A percentile compares a stretch with the other conserved stretches of the same genome.
These are phyloP conservation scores for Mortierella sp. DNA, from an alignment of 371 early-diverging fungal genomes.

Conservation along the genomic window DNA sequence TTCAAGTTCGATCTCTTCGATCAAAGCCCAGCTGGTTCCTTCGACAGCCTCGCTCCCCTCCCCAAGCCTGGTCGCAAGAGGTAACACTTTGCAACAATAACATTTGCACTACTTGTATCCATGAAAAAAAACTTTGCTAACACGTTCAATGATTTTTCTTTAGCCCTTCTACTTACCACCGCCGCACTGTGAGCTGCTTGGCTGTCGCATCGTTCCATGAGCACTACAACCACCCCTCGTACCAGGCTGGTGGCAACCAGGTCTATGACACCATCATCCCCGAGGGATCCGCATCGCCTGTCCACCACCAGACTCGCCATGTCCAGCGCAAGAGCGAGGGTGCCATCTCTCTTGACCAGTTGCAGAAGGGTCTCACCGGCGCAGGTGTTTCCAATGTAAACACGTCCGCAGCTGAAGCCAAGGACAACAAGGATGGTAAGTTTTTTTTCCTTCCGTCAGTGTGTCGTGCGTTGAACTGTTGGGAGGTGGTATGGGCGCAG, in stretches of 20 bases:
- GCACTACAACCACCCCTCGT: conserved; percentile 48
- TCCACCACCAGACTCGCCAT: conserved; percentile 41
- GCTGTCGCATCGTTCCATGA: conserved; percentile 46
- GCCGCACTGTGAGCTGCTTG: conserved; percentile 53
- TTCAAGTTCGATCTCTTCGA: conserved; percentile 48
- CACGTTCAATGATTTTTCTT: not conserved
- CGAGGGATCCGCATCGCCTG: conserved; percentile 53
- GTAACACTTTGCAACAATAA: conserved; percentile 19
- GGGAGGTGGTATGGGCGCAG: not conserved
- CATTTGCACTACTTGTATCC: not conserved
- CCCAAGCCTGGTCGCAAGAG: conserved; percentile 28
- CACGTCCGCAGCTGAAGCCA: conserved; percentile 5
- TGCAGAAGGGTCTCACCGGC: conserved; percentile 37
- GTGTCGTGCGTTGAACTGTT: not conserved
- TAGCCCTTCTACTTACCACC: conserved; percentile 36
- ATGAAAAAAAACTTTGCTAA: not conserved
- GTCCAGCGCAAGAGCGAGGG: conserved; percentile 53
- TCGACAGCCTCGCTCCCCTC: conserved; percentile 25
- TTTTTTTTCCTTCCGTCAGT: not conserved
- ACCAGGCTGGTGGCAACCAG: conserved; percentile 28
- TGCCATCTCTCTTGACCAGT: conserved; percentile 39
- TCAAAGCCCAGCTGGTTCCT: conserved; percentile 21
- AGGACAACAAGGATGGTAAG: conserved; percentile 30
- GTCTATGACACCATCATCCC: conserved; percentile 39
- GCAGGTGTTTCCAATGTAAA: conserved; percentile 30